Conservation (phyloP, 1,284 basidiomycete species). For the Tausonia pullulans region DNA sequence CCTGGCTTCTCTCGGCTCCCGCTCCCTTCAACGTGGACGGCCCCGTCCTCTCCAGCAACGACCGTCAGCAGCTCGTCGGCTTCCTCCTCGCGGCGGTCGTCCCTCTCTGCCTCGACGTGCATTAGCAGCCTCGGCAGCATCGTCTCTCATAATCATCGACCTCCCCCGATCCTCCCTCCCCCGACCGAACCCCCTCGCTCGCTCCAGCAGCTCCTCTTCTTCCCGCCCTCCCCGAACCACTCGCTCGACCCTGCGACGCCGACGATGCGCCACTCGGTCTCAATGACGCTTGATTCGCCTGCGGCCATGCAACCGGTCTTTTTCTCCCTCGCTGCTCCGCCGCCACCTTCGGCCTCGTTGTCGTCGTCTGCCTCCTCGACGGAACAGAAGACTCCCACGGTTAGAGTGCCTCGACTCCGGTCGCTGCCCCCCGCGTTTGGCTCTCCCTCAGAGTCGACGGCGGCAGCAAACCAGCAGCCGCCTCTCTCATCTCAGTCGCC, state of each 20-base stretch:
- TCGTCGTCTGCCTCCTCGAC: neutral
- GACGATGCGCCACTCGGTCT: neutral
- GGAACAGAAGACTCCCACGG: neutral
- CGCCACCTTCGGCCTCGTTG: neutral
- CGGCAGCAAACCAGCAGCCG: neutral
- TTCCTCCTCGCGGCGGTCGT: no score
- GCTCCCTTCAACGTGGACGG: no score
- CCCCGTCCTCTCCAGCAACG: neutral
- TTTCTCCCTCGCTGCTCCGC: neutral
- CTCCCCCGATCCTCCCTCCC: neutral
- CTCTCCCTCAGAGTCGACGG: neutral
- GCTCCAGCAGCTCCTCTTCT: neutral
- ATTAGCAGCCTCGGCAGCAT: neutral
- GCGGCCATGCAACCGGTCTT: no score
- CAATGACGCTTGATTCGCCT: no score
- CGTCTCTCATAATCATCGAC: neutral
- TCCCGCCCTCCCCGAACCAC: neutral
- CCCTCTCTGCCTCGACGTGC: no score
- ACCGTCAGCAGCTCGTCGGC: no score
- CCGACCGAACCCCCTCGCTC: neutral
- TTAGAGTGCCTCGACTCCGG: neutral
- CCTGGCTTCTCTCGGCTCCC: no score
- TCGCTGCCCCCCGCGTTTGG: neutral
- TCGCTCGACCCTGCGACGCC: neutral
- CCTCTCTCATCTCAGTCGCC: neutral